Base-by-base conservation (phyloP, 73 alveolate genomes). In the Breviolum minutum region DNA sequence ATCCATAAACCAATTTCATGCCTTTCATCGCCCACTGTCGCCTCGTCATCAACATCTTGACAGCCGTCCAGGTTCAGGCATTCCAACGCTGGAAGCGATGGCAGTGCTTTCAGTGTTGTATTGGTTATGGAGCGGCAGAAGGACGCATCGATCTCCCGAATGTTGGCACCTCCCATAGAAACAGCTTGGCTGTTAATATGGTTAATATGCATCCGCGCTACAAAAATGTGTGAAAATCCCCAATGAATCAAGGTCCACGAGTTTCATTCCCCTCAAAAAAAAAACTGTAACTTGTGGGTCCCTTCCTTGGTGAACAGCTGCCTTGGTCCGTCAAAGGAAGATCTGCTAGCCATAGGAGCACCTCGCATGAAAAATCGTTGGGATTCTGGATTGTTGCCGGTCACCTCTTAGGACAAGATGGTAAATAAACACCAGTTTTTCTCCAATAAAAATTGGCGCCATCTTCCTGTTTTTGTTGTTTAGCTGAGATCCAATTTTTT, bases 21-120 rank as follows among this genome's bases (percentile, higher is more conserved):
- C 54, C 54, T n/a, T 29, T 7, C 40, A 26, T 24, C 10, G 24
- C 19, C 9, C 95, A 22, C 70, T 26, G 24, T 29, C 9, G 74
- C 98, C 94, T 94, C 99, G 54, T 94, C 99, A 66, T 81, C 99
- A 62, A 94, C 99, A 27, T 77, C 94, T 61, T 94, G 99, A 29
- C 99, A 94, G 3, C 99, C 99, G 29, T 94, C 99, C 74, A 94
- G 85, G 99, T 80, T 81, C 16, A 94, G 73, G 30, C 12, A 0
- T n/a, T 81, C 94, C 70, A 94, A 66, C 29, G 99, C 63, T n/a
- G 99, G 99, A 20, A 94, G 94, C 63, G 22, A 26, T 13, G 99
- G 99, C 84, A 94, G 27, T 40, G 32, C 64, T 22, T 63, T 13
- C 80, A 94, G 94, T 8, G 90, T 73, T 19, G 27, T 81, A 40